A percentile compares a stretch with the other conserved stretches of the same genome.
Evolutionary conservation across 1,139 yeast genomes (phyloP).

Genomic region (Geotrichum bryndzae): DNA sequence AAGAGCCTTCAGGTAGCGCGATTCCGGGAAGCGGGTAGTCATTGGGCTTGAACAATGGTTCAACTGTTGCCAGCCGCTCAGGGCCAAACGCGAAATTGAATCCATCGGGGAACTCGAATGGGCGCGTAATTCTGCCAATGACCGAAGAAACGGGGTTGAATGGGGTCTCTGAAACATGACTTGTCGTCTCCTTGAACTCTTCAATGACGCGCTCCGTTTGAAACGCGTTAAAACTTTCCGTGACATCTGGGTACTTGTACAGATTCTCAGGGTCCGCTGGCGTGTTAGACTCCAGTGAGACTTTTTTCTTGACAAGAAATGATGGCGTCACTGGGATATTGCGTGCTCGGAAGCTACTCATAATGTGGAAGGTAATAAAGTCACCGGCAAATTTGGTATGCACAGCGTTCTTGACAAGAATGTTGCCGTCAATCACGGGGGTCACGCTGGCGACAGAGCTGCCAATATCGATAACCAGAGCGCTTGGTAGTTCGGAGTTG

Average conservation of each 20-base stretch:
- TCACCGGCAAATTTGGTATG: slow-evolving; percentile 41
- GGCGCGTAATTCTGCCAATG: slow-evolving; percentile 37
- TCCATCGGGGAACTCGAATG: slow-evolving; percentile 82
- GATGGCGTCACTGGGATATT: slow-evolving; percentile 31
- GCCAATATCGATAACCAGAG: slow-evolving; percentile 36
- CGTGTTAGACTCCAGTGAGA: slow-evolving; percentile 33
- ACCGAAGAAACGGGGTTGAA: slow-evolving; percentile 26
- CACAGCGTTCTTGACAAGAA: slow-evolving; percentile 32
- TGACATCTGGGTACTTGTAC: slow-evolving; percentile 29
- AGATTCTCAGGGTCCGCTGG: slow-evolving; percentile 37
- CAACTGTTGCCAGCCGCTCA: slow-evolving; percentile 69
- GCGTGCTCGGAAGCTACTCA: slow-evolving; percentile 29
- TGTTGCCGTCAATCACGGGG: slow-evolving; percentile 83
- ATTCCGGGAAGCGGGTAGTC: slow-evolving; percentile 28
- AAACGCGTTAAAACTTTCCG: slow-evolving; percentile 33
- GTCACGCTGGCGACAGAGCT: slow-evolving; percentile 55
- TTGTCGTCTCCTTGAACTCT: slow-evolving; percentile 59
- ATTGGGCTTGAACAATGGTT: slow-evolving; percentile 60
- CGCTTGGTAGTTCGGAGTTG: slow-evolving; percentile 34
- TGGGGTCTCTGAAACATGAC: slow-evolving; percentile 49
- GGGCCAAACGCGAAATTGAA: slow-evolving; percentile 50
- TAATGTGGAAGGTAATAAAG: slow-evolving; percentile 36
- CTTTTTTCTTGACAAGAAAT: slow-evolving; percentile 33
- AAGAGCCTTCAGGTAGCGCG: slow-evolving; percentile 30
- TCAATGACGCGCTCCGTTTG: slow-evolving; percentile 41